These are phyloP conservation scores for Fomitopsis serialis DNA, from an alignment of 768 basidiomycete genomes.

Conservation along the genomic window DNA sequence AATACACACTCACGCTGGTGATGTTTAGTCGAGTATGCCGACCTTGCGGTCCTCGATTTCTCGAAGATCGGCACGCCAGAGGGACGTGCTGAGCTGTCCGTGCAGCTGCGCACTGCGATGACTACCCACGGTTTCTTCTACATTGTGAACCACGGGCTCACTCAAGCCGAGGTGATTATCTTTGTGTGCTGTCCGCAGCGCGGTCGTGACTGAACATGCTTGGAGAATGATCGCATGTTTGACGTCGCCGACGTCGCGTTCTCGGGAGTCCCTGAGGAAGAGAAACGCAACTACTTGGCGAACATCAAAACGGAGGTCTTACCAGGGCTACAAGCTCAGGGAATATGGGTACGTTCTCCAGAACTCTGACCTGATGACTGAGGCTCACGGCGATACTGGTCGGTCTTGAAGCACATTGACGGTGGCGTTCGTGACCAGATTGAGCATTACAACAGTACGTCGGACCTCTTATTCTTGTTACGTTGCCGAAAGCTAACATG, in stretches of 20 bases:
- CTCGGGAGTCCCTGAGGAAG: slow-evolving; percentile 26
- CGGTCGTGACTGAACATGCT: neutral
- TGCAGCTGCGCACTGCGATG: slow-evolving; percentile 23
- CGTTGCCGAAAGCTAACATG: neutral
- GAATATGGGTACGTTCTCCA: slow-evolving; percentile 40
- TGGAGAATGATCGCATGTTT: slow-evolving; percentile 28
- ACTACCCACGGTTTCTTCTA: slow-evolving; percentile 26
- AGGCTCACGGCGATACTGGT: too few relatives aligned
- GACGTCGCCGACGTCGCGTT: slow-evolving; percentile 33
- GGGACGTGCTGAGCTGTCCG: slow-evolving; percentile 22
- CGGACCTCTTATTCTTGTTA: neutral
- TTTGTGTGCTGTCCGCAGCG: neutral
- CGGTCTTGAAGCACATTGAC: slow-evolving; percentile 44
- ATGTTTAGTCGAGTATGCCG: slow-evolving; percentile 27
- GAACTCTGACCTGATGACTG: neutral
- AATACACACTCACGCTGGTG: neutral
- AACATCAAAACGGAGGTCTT: slow-evolving; percentile 40
- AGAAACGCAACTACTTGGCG: slow-evolving; percentile 26
- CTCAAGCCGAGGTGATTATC: slow-evolving; percentile 15
- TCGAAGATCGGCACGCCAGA: slow-evolving; percentile 20
- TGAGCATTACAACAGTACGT: slow-evolving; percentile 56
- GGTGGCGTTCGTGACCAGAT: slow-evolving; percentile 56
- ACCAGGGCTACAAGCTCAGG: slow-evolving; percentile 51
- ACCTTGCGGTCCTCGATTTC: slow-evolving; percentile 26
- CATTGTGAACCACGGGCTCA: slow-evolving; percentile 26